Conservation (phyloP, 805 yeast species). For the Ogataea zsoltii region DNA sequence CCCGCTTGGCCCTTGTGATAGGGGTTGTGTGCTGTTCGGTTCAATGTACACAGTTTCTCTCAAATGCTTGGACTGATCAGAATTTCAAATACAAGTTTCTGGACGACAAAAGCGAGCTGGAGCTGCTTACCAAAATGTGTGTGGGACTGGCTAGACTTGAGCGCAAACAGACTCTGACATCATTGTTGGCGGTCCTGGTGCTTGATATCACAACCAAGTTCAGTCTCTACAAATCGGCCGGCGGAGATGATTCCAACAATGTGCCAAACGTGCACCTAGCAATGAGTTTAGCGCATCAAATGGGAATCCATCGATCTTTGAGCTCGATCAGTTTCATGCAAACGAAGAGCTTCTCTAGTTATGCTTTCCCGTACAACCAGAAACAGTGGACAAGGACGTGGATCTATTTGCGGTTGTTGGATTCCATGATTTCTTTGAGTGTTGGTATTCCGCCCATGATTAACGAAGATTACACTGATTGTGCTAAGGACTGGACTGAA, state of each 20-base stretch:
- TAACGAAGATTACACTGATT: constrained; percentile 21
- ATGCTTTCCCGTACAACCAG: constrained; percentile 6
- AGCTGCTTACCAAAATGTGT: constrained; percentile 4
- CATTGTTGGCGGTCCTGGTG: constrained; percentile 17
- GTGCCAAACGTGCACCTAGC: constrained; percentile 10
- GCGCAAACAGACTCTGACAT: constrained; percentile 18
- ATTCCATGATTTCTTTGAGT: constrained; percentile 18
- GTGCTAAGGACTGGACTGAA: not conserved
- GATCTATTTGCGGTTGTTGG: constrained; percentile 19
- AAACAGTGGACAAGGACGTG: constrained; percentile 17
- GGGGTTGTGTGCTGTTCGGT: constrained; percentile 13
- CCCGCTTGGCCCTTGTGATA: constrained; percentile 20
- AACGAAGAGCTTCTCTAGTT: constrained; percentile 1
- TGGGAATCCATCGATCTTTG: constrained; percentile 26
- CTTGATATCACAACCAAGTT: constrained; percentile 8
- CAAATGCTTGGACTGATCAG: not conserved
- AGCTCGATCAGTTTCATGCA: constrained; percentile 5
- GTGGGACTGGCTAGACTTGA: constrained; percentile 14
- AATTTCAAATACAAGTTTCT: constrained; percentile 6
- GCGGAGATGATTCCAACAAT: constrained; percentile 21
- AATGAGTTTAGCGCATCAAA: constrained; percentile 16
- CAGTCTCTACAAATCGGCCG: constrained; percentile 15
- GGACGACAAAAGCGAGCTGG: constrained; percentile 4
- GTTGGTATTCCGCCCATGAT: constrained; percentile 25
- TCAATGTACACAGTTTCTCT: constrained; percentile 4